Conservation (phyloP, 1,284 basidiomycete species). For the Cutaneotrichosporon cutaneum region DNA sequence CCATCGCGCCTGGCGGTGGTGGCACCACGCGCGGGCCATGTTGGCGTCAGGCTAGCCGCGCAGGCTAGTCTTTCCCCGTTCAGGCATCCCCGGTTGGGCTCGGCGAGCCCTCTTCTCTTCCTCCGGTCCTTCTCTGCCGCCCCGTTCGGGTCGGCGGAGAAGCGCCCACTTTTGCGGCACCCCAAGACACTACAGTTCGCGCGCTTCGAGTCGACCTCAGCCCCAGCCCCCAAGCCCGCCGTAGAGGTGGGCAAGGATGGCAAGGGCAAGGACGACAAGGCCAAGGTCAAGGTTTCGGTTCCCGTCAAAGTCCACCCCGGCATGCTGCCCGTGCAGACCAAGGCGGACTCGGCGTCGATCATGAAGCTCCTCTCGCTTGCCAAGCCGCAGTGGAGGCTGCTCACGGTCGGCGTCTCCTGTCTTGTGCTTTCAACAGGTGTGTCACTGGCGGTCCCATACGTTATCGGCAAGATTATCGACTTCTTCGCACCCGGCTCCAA, state of each 20-base stretch:
- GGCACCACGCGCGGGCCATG: slow-evolving; percentile 3
- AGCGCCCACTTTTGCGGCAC: background rate
- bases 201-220: slow-evolving; percentile 26
- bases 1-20: slow-evolving; percentile 1
- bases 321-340: slow-evolving; percentile 18
- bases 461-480: slow-evolving; percentile 51
- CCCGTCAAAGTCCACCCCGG: slow-evolving; percentile 12
- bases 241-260: background rate
- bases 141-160: background rate
- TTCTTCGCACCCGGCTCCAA: slow-evolving; percentile 49
- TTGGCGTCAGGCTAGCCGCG: slow-evolving; percentile 1
- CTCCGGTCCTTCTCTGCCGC: slow-evolving; percentile 11
- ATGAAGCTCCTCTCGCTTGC: slow-evolving; percentile 44
- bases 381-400: slow-evolving; percentile 47
- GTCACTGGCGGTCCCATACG: slow-evolving; percentile 45
- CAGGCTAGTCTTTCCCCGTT: background rate
- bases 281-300: background rate
- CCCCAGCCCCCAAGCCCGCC: slow-evolving; percentile 11
- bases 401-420: slow-evolving; percentile 40
- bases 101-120: slow-evolving; percentile 2
- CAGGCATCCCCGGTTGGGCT: slow-evolving; percentile 2
- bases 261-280: slow-evolving; percentile 11
- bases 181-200: background rate
- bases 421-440: slow-evolving; percentile 46
- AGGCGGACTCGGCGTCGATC: slow-evolving; percentile 45